Evolutionary conservation across 192 early-diverging fungal species (phyloP), one percentile per base, ranked within the genome.

Genomic region (Coemansia sp.): DNA sequence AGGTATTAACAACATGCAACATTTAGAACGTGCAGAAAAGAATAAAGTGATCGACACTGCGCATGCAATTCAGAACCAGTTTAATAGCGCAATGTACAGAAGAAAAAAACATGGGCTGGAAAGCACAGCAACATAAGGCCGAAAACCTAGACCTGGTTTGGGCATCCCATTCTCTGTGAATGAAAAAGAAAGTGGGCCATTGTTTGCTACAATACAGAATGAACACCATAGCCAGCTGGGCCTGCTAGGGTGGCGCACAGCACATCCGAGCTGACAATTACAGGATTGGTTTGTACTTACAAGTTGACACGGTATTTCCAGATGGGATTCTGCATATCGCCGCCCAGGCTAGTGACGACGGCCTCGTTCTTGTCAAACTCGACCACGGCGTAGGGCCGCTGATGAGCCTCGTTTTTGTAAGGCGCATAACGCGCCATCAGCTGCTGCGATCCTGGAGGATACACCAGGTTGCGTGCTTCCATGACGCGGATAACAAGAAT

Each of bases 311-410:
- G 70, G 72, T 89, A 86, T 61, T 87, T 86, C 82, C 87, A 92
- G 47, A 86, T 75, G 15, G 88, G 88, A 53, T 86, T 88, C 35
- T 79, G 79, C 48, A 83, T 81, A 59, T 90, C 86, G 33, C 88
- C 87, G n/a, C 86, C 87, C 6, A 88, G 78, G 44, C 87, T 86
- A 61, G 88, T 86, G 43, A 92, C 86, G 53, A 94, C 79, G 21
- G 92, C 83, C 67, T 96, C 92, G 70, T 94, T 94, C 81, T 94
- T 93, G 79, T 96, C 94, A 54, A 94, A 93, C 75, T 94, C 94
- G 14, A 96, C 80, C 13, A 96, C 91, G 5, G 84, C 86, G 64
- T 94, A 96, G 10, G 94, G 94, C 20, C 88, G 63, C 84, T 87
- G 87, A 65, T 80, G 78, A 57, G 67, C 79, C 56, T 75, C 78